A percentile compares a stretch with the other conserved stretches of the same genome.
Evolutionary conservation across 2,329 filamentous ascomycete genomes (phyloP).

Genomic region (Neonectria ditissima): DNA sequence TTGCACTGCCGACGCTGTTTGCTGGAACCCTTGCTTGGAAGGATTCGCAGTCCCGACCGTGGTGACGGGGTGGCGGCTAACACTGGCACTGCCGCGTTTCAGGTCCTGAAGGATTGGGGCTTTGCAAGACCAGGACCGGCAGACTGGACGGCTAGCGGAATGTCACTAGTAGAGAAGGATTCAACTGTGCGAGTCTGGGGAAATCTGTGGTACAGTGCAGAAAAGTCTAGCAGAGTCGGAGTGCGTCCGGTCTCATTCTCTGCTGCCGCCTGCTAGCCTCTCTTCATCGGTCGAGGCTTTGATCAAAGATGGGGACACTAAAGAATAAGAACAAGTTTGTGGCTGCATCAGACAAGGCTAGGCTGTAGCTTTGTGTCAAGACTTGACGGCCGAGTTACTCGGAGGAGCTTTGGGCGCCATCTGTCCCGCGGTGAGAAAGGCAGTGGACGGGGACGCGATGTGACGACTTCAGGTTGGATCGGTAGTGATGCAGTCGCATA

Average conservation of each 20-base stretch:
- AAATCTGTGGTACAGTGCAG: neutral
- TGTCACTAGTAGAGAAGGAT: neutral
- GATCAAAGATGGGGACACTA: neutral
- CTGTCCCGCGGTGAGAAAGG: neutral
- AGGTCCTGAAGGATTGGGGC: conserved; percentile 20
- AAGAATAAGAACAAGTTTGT: neutral
- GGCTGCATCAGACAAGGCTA: neutral
- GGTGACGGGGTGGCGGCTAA: conserved; percentile 3
- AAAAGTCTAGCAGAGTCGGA: neutral
- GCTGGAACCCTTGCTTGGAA: neutral
- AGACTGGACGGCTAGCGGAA: neutral
- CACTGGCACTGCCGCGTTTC: conserved; percentile 25
- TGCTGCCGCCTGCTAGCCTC: neutral
- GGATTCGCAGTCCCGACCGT: conserved; percentile 14
- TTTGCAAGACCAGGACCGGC: neutral
- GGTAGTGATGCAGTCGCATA: neutral
- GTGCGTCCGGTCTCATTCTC: too few species aligned
- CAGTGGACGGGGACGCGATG: neutral
- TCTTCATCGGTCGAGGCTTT: neutral
- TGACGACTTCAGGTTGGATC: neutral
- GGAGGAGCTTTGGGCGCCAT: neutral
- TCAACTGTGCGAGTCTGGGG: neutral
- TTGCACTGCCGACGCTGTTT: conserved; percentile 11
- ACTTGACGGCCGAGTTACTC: too few species aligned
- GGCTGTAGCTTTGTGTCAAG: too few species aligned